Evolutionary conservation across 1,284 basidiomycete species (phyloP), one percentile per base, ranked within the genome.

Genomic region (Testicularia cyperi): DNA sequence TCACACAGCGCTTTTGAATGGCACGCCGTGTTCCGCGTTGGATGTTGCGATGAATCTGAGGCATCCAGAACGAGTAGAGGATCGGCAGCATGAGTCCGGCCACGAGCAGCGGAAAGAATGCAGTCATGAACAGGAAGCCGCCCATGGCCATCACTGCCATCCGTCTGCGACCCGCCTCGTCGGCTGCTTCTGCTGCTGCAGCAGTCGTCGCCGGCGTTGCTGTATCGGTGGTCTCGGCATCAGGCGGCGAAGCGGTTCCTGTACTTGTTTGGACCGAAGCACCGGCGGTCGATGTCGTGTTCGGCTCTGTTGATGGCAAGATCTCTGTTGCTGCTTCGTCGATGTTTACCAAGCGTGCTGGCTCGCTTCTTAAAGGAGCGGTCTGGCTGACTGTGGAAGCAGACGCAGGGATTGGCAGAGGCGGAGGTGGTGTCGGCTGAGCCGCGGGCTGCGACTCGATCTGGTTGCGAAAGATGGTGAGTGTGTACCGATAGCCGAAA

Each of bases 21-120:
- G 86, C 87, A 66, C 86, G 86, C 6, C 81, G 81, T 41, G 87
- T 81, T 5, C 86, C 87, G 16, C 86, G 81, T 19, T 82, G 81
- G 6, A 82, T 83, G 28, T 90, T 88, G 20, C 90, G 81, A 54
- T 86, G 80, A 40, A 92, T 90, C 78, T 92, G 90, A 5, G 88
- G 86, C 2, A 86, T 63, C 90, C 90, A 94, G 58, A 82, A 83
- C 2, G 84, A 86, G 77, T 91, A 89, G 48, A 88, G 81, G 16
- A 80, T 72, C 13, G 81, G 82, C n/a, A 91, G 81, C 65, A 88
- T 84, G 30, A 88, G 21, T 2, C 27, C 19, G 1, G 44, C 21
- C 6, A 40, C 44, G 14, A 56, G 3, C 13, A 48, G 13, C 4
- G 52, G 52, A 25, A 62, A 62, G 34, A 62, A 56, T 5, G 29